phyloP scores from a whole-genome alignment of 2,329 filamentous ascomycete species.

The Alternaria consortialis region DNA sequence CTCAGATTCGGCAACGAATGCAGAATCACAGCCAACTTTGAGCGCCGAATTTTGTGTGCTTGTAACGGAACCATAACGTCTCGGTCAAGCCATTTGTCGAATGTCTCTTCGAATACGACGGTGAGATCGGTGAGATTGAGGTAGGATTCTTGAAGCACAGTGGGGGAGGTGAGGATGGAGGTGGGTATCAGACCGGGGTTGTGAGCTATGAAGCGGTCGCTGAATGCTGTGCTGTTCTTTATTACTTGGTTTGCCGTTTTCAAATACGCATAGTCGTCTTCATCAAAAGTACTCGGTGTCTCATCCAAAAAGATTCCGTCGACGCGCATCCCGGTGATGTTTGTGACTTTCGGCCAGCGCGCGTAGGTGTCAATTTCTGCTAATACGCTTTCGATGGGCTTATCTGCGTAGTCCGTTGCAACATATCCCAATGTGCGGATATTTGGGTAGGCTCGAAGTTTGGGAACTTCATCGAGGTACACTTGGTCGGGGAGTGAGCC shows the following conservation, averaged over 20 bases:
- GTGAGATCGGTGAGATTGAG: conserved; percentile 45
- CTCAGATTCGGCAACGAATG: conserved; percentile 39
- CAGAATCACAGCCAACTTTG: conserved; percentile 39
- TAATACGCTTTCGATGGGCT: conserved; percentile 34
- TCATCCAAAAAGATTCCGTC: conserved; percentile 65
- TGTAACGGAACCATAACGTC: conserved; percentile 32
- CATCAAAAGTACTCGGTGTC: conserved; percentile 50
- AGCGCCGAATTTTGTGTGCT: conserved; percentile 25
- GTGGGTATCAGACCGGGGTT: conserved; percentile 39
- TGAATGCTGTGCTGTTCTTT: conserved; percentile 31
- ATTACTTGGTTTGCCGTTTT: conserved; percentile 30
- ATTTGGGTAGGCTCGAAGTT: conserved; percentile 56
- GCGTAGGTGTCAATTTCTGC: conserved; percentile 60
- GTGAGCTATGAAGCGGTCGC: conserved; percentile 40
- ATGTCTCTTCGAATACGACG: conserved; percentile 45
- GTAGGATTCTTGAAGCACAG: conserved; percentile 34
- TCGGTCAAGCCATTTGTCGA: conserved; percentile 39
- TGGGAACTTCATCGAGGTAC: conserved; percentile 53
- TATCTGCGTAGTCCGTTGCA: conserved; percentile 58
- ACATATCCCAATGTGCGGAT: conserved; percentile 63
- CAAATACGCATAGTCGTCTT: conserved; percentile 34
- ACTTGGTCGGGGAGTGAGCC: conserved; percentile 37
- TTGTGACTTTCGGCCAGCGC: conserved; percentile 53
- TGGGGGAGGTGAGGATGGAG: conserved; percentile 26
- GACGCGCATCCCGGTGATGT: conserved; percentile 53